Evolutionary conservation across 164 flowering plant genomes (phyloP), one percentile per base, ranked within the genome.

Genomic region (Macadamia integrifolia): DNA sequence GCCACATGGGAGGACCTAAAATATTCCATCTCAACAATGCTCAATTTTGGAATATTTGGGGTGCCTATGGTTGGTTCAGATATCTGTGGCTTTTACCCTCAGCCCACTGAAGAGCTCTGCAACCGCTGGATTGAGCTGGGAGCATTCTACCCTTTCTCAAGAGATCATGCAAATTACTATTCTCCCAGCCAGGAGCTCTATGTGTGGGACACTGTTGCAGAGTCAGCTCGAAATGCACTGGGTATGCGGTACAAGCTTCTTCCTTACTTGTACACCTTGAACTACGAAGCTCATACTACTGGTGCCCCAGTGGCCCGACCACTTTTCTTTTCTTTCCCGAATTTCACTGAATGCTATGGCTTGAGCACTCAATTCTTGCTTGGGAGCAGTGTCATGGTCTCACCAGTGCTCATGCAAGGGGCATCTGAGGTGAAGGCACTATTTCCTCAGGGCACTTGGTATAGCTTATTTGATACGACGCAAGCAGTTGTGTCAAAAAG

Each of bases 31-130:
- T 82, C 95, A 1, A 92, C 93, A 32, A 83, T 90, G 71, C 81
- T 92, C 35, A 92, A 87, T 65, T 90, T 87, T 29, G 96, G 96
- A 35, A 78, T 92, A 56, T 90, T 92, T 74, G 96, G 94, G 6
- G 77, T 92, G 48, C 96, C 94, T 11, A 92, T 92, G 96, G 98
- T 92, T 59, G 96, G 96, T 61, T 71, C 98, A 1, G 98, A 92
- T 67, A 92, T 92, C 48, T 92, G 96, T 75, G 98, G 98, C 13
- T 92, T 92, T 75, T 90, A 85, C 56, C 91, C 93, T 17, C 74
- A 78, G 17, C 86, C 93, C 0, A 87, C 92, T 0, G 96, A 90
- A 66, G 94, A 92, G 79, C 91, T 92, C 3, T 90, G 98, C 74
- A 88, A 88, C 71, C 80, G 98, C 6, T 90, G 98, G 96, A 92